A percentile compares a stretch with the other conserved stretches of the same genome.
Conservation (phyloP, 2,329 filamentous ascomycete genomes). For the Seiridium unicorne region DNA sequence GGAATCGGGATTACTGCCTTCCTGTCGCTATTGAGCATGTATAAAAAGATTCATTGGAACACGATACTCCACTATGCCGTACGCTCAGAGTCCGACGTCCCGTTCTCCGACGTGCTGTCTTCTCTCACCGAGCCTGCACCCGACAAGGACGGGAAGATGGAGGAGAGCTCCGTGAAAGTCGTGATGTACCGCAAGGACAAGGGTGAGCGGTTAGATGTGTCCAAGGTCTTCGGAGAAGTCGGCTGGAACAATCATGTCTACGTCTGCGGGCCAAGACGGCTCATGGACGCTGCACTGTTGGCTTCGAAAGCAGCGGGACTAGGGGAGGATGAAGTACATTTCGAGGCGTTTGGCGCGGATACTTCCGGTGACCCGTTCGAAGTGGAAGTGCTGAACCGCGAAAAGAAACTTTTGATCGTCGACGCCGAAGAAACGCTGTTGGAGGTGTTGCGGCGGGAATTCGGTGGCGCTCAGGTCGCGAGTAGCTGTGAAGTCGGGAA, state of each 20-base stretch:
- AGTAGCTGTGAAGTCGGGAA: constrained; percentile 55
- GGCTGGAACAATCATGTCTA: constrained; percentile 58
- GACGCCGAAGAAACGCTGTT: constrained; percentile 47
- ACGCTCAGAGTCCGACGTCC: constrained; percentile 47
- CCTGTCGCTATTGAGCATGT: constrained; percentile 41
- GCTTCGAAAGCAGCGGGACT: constrained; percentile 42
- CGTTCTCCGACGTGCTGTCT: constrained; percentile 50
- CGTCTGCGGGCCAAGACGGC: constrained; percentile 56
- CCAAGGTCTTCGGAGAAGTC: constrained; percentile 39
- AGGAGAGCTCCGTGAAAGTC: constrained; percentile 28
- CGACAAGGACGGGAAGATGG: background rate
- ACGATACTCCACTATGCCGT: constrained; percentile 60
- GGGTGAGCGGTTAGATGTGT: constrained; percentile 52
- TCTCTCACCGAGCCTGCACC: constrained; percentile 26
- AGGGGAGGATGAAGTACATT: constrained; percentile 52
- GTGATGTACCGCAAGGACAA: constrained; percentile 51
- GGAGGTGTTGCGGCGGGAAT: constrained; percentile 42
- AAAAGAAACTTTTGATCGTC: constrained; percentile 36
- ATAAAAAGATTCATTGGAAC: constrained; percentile 41
- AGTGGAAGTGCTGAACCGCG: constrained; percentile 45
- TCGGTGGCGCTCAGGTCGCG: constrained; percentile 37
- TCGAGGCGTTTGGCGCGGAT: constrained; percentile 56
- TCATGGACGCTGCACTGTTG: constrained; percentile 51
- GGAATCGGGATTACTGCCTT: constrained; percentile 69
- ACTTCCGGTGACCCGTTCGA: constrained; percentile 59